Evolutionary conservation across 352 stramenopile species (phyloP).

Genomic region (Globisporangium yorkense): DNA sequence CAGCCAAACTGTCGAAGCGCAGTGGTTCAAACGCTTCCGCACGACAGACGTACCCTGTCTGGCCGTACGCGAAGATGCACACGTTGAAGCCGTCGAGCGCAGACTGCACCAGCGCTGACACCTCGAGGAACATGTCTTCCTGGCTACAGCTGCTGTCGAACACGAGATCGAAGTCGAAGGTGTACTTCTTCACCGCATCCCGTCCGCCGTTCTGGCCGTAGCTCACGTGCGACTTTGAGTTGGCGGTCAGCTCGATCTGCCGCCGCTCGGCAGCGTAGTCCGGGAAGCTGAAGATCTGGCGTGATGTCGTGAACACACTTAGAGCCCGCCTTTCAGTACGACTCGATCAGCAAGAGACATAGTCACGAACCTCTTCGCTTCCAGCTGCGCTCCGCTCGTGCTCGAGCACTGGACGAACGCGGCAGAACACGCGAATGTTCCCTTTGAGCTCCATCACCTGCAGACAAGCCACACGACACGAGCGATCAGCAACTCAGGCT

Average conservation of each 20-base stretch:
- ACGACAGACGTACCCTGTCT: conserved; percentile 55
- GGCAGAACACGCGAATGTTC: conserved; percentile 96
- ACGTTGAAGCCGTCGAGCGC: conserved; percentile 95
- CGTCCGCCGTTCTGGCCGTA: conserved; percentile 55
- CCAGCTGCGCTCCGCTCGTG: conserved; percentile 41
- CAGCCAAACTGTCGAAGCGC: background rate
- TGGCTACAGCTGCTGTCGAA: conserved; percentile 92
- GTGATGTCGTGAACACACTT: background rate
- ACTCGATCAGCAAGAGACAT: background rate
- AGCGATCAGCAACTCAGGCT: background rate
- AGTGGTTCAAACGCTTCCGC: background rate
- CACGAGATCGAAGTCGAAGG: conserved; percentile 97
- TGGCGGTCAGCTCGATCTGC: conserved; percentile 68
- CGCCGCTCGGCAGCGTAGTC: conserved; percentile 59
- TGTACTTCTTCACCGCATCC: conserved; percentile 77
- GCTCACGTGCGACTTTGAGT: conserved; percentile 56
- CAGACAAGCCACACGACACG: background rate
- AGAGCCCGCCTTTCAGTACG: background rate
- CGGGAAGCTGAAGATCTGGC: conserved; percentile 69
- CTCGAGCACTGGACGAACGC: conserved; percentile 85
- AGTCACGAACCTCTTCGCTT: conserved; percentile 35
- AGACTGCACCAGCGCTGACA: conserved; percentile 92
- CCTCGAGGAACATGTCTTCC: conserved; percentile 96
- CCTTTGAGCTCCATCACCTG: conserved; percentile 95
- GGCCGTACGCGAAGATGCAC: conserved; percentile 93